Conservation (phyloP, 495 filamentous ascomycete species). For the Penicillium samsonianum region DNA sequence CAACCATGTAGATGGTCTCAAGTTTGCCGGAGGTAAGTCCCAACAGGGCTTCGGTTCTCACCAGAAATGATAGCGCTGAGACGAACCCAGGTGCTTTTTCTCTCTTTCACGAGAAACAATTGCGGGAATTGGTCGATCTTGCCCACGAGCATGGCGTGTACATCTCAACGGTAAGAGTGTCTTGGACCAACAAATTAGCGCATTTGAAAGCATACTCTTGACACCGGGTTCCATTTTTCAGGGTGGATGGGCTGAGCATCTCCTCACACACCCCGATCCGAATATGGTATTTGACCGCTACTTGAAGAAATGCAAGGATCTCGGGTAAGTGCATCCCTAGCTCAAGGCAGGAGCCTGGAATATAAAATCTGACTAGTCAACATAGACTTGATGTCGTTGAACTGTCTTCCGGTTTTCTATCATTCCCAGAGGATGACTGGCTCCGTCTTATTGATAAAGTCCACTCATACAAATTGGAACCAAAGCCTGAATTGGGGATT, state of each 20-base stretch:
- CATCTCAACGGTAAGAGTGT: conserved; percentile 48
- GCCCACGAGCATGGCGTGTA: conserved; percentile 56
- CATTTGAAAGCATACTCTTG: background rate
- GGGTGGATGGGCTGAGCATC: conserved; percentile 59
- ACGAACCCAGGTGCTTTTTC: conserved; percentile 48
- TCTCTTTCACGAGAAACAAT: conserved; percentile 48
- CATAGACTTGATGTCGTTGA: conserved; percentile 57
- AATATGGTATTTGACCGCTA: conserved; percentile 52
- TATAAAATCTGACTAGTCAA: background rate
- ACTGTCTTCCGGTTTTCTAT: conserved; percentile 56
- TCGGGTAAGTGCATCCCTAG: conserved; percentile 36
- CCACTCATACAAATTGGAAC: conserved; percentile 49
- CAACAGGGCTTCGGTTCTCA: background rate
- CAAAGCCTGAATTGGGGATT: conserved; percentile 63
- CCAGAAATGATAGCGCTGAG: conserved; percentile 2
- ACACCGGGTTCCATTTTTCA: conserved; percentile 12
- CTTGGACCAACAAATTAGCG: background rate
- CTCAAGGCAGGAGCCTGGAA: background rate
- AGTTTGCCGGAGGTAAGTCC: conserved; percentile 54
- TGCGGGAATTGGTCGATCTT: conserved; percentile 54
- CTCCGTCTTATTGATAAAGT: conserved; percentile 57
- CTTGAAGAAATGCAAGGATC: conserved; percentile 50
- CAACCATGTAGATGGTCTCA: conserved; percentile 56
- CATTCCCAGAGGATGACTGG: conserved; percentile 58
- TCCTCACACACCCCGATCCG: conserved; percentile 51